Evolutionary conservation across 2,329 filamentous ascomycete genomes (phyloP), one percentile per base, ranked within the genome.

Genomic region (Emydomyces testavorans): DNA sequence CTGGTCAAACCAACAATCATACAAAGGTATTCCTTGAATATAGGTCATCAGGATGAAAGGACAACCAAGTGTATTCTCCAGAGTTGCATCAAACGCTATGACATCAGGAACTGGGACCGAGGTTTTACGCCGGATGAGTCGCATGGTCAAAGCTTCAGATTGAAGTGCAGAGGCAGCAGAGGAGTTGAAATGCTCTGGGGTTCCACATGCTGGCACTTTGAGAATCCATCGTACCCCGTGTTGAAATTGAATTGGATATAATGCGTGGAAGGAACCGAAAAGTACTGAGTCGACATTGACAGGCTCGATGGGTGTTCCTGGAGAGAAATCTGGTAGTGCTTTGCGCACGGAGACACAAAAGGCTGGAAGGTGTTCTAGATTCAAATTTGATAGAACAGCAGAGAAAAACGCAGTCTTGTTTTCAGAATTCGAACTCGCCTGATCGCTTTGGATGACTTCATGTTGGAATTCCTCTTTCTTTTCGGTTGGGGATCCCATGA

Each of bases 101-200:
- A 49, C 47, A 13, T 23, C 29, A 32, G 47, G 47, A 29, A 49
- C 23, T 37, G 47, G 47, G 21, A 49, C 32, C 32, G 47, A 49
- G n/a, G 39, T 49, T 38, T 49, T 31, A 29, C 39, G 47, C 29
- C 21, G 39, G 21, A 49, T 49, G 23, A 49, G 39, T 38, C 15
- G 36, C 47, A 49, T 49, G 1, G 47, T 43, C 40, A 44, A 37
- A 43, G 47, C 47, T 49, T 49, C 47, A 21, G 47, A 49, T 49
- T 11, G 39, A 44, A 49, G 47, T 8, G 21, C 36, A 24, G 40
- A 24, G 34, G 26, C 35, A 40, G 16, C 45, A 34, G 20, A 48
- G 41, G 18, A 48, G 24, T 21, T 34, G 45, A 29, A 2, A 18
- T 39, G 40, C 45, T 3, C 34, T 10, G 45, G 16, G 29, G 18